A percentile compares a stretch with the other conserved stretches of the same genome.
Conservation (phyloP, 202 grass and related monocot genomes). For the Brachypodium distachyon region DNA sequence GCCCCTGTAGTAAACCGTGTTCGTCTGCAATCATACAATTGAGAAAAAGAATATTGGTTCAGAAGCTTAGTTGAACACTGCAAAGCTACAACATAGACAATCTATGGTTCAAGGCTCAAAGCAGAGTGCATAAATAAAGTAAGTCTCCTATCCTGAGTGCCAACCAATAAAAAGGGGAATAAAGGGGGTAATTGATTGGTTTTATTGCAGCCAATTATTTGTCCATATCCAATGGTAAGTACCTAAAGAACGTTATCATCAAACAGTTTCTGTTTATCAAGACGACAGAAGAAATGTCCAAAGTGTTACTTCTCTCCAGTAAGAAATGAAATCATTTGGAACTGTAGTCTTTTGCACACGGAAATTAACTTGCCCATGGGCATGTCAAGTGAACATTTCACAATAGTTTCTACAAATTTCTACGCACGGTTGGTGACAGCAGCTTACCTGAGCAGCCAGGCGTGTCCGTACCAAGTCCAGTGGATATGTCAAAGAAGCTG, state of each 20-base stretch:
- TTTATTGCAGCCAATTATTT: neutral
- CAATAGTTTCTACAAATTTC: neutral
- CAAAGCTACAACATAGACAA: neutral
- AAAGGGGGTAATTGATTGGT: neutral
- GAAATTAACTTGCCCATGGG: neutral
- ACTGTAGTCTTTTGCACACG: neutral
- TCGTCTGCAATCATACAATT: constrained; percentile 58
- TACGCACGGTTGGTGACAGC: neutral
- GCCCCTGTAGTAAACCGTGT: constrained; percentile 82
- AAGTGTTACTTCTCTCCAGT: neutral
- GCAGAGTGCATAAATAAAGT: neutral
- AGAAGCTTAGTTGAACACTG: neutral
- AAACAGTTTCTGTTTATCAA: neutral
- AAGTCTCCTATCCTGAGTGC: neutral
- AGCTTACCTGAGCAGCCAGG: constrained; percentile 79
- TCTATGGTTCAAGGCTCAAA: neutral
- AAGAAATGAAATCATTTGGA: neutral
- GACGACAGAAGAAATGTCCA: neutral
- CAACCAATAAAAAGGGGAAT: neutral
- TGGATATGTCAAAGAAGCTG: constrained; percentile 85
- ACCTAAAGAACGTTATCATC: neutral
- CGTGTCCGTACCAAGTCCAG: constrained; percentile 81
- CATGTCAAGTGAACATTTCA: neutral
- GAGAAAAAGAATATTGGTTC: neutral
- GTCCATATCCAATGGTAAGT: neutral